Evolutionary conservation across 768 basidiomycete species (phyloP).

Genomic region (Rhizopogon sp.): DNA sequence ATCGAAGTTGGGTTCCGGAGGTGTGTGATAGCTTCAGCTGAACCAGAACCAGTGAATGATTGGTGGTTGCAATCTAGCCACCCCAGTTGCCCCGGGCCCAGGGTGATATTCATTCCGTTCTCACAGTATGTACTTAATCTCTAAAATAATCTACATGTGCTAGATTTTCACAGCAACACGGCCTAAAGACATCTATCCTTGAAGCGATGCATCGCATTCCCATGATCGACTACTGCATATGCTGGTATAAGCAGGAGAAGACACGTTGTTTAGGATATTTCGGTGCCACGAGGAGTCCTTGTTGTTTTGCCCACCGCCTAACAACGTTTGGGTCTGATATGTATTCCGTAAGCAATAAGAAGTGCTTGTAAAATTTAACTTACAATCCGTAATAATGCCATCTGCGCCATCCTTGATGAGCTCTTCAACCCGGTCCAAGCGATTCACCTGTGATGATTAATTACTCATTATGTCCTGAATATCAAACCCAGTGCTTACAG

Average conservation of each 20-base stretch:
- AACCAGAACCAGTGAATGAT: too few relatives aligned
- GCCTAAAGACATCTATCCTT: not conserved
- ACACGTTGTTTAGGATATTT: constrained; percentile 56
- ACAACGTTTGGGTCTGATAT: constrained; percentile 49
- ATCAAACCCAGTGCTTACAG: constrained; percentile 36
- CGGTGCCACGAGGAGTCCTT: constrained; percentile 48
- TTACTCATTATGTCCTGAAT: too few relatives aligned
- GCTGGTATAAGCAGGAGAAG: constrained; percentile 53
- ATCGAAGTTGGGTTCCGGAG: too few relatives aligned
- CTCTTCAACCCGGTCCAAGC: constrained; percentile 55
- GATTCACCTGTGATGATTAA: constrained; percentile 44
- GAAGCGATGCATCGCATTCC: not conserved
- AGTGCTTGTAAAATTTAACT: constrained; percentile 3
- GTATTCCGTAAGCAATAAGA: not conserved
- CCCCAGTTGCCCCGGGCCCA: too few relatives aligned
- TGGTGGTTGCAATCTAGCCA: too few relatives aligned
- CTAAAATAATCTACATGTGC: not conserved
- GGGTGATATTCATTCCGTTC: too few relatives aligned
- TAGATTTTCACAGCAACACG: not conserved
- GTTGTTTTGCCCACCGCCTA: constrained; percentile 51
- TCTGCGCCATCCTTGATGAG: constrained; percentile 59
- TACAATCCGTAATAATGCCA: constrained; percentile 75
- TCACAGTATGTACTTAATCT: too few relatives aligned
- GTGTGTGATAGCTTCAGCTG: too few relatives aligned
- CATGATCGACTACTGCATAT: constrained; percentile 30